Base-by-base conservation (phyloP, 1,139 yeast genomes). In the Pichia kudriavzevii region DNA sequence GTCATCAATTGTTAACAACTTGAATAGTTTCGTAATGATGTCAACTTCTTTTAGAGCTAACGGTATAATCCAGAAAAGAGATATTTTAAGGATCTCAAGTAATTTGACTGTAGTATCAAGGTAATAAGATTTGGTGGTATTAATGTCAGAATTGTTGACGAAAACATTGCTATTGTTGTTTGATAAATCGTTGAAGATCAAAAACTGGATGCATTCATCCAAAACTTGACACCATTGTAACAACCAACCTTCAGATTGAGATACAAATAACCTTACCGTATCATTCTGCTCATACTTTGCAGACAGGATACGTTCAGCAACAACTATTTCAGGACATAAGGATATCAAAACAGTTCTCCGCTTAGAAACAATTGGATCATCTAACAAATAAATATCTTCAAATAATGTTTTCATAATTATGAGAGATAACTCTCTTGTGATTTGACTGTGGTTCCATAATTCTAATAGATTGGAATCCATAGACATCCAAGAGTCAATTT, bases 341-440 rank as follows among this genome's bases (percentile, higher is more conserved):
- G 94, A 88, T 39, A 81, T 80, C 34, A 93, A 67, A 3, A 81
- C 69, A n/a, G 77, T 70, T 38, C 82, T 75, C 52, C 97, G 70
- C 49, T 78, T 80, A 28, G 91, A 69, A 2, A 95, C 95, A 12
- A 84, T 72, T 15, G 95, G 82, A 52, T 91, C 98, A 48, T 91
- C 98, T 35, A 91, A 67, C 35, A 91, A 64, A 53, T 87, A 93
- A n/a, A 88, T 74, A 55, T 93, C 98, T 60, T 93, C 99, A 53
- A 91, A 91, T 26, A 93, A 61, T 1, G 94, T 85, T 49, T 95
- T 67, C 45, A 84, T 72, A 8, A 91, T 80, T 22, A 83, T 74
- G 22, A 91, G 62, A 2, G 91, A 69, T 33, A 93, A 63, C 52
- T 87, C 95, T 43, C 95, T 69, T 6, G 82, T 66, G 12, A 74